phyloP scores from a whole-genome alignment of 768 basidiomycete genomes.

The Lactarius indigo region DNA sequence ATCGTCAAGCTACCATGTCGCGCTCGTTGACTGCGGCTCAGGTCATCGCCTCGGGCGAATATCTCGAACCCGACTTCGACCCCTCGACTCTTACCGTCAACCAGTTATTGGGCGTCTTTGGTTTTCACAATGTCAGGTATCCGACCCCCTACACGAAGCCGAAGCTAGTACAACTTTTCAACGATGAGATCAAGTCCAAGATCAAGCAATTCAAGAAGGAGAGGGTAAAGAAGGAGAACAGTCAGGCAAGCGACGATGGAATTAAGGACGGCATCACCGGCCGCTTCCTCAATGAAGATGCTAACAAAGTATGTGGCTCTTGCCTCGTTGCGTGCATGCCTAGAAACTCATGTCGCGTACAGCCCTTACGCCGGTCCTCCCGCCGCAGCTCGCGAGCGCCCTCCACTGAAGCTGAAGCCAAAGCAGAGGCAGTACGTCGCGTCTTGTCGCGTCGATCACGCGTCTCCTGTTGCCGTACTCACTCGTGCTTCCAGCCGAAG shows the following conservation, averaged over 20 bases:
- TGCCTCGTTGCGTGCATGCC: slow-evolving; percentile 12
- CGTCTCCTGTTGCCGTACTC: slow-evolving; percentile 24
- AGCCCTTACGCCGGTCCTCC: slow-evolving; percentile 51
- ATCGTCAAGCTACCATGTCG: slow-evolving; percentile 49
- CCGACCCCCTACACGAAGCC: slow-evolving; percentile 74
- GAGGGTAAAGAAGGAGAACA: slow-evolving; percentile 60
- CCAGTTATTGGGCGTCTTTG: slow-evolving; percentile 75
- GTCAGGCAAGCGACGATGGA: slow-evolving; percentile 75
- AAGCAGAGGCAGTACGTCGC: slow-evolving; percentile 54
- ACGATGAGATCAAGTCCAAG: slow-evolving; percentile 67
- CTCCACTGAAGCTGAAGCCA: slow-evolving; percentile 38
- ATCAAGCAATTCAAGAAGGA: slow-evolving; percentile 58
- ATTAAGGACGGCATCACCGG: slow-evolving; percentile 83
- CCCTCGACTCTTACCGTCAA: slow-evolving; percentile 69
- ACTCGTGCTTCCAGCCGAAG: slow-evolving; percentile 51
- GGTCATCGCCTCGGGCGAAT: slow-evolving; percentile 69
- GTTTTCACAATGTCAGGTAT: slow-evolving; percentile 71
- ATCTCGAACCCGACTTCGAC: slow-evolving; percentile 77
- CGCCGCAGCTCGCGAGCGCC: slow-evolving; percentile 61
- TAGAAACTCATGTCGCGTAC: slow-evolving; percentile 28
- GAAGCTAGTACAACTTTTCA: slow-evolving; percentile 73
- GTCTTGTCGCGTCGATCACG: slow-evolving; percentile 18
- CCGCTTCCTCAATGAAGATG: slow-evolving; percentile 49
- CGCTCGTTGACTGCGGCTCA: slow-evolving; percentile 69
- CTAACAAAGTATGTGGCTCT: slow-evolving; percentile 39